Conservation (phyloP, 2,329 filamentous ascomycete species). For the Thelonectria rubi region DNA sequence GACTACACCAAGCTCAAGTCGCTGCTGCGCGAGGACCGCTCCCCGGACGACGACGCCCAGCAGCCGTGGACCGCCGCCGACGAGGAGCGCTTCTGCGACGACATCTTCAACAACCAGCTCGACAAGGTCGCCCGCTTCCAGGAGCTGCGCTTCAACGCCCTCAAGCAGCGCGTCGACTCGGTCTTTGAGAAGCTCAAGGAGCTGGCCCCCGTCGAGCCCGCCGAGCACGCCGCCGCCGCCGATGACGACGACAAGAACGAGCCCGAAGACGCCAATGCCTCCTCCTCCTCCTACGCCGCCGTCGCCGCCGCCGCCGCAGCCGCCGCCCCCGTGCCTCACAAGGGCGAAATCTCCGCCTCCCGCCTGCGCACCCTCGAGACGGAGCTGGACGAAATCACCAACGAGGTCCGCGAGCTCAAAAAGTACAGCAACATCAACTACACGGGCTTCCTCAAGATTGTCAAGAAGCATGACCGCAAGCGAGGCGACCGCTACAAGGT, state of each 20-base stretch:
- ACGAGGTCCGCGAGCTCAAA: constrained; percentile 91
- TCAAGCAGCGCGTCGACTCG: constrained; percentile 63
- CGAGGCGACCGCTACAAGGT: constrained; percentile 87
- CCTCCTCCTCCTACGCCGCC: constrained; percentile 41
- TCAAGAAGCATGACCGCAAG: constrained; percentile 98
- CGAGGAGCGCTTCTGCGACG: constrained; percentile 92
- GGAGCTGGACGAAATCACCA: constrained; percentile 87
- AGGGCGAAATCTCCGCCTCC: constrained; percentile 58
- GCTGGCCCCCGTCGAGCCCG: constrained; percentile 64
- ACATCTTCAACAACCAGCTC: constrained; percentile 92
- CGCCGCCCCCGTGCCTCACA: constrained; percentile 50
- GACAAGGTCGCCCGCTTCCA: constrained; percentile 96
- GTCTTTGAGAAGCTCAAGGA: constrained; percentile 79
- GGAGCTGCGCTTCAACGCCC: constrained; percentile 72
- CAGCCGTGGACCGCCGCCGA: constrained; percentile 91
- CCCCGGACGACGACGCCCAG: constrained; percentile 63
- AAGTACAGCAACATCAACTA: constrained; percentile 97
- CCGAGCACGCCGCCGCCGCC: constrained; percentile 61
- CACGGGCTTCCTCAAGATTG: constrained; percentile 96
- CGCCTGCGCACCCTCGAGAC: constrained; percentile 75
- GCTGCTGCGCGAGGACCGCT: constrained; percentile 80
- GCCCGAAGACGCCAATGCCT: constrained; percentile 28
- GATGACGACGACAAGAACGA: constrained; percentile 64
- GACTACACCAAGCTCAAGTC: constrained; percentile 94
- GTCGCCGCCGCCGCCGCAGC: constrained; percentile 41